Evolutionary conservation across 306 rosid species (phyloP).

Genomic region (Datisca glomerata): DNA sequence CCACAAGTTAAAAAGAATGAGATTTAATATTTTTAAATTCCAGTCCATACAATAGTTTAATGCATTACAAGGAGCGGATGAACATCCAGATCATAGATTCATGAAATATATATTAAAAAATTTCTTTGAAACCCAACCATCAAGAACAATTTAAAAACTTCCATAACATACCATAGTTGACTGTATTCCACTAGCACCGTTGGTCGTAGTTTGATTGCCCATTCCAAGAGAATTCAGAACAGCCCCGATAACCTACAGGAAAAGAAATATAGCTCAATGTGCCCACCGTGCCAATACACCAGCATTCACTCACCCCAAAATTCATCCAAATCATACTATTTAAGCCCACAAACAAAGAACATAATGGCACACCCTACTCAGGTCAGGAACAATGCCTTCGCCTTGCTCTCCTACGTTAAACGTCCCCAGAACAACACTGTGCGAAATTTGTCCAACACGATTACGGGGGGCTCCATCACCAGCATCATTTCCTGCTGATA

Average conservation of each 20-base stretch:
- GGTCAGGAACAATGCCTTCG: slow-evolving; percentile 75
- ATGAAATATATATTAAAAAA: too few species aligned
- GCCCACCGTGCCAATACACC: too few species aligned
- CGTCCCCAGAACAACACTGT: slow-evolving; percentile 94
- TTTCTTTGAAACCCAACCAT: too few species aligned
- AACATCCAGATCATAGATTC: too few species aligned
- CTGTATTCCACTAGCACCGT: slow-evolving; percentile 31
- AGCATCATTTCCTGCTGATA: slow-evolving; percentile 47
- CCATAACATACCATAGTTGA: slow-evolving; percentile 38
- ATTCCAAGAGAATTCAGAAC: slow-evolving; percentile 83
- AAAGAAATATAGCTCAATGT: slow-evolving; percentile 3
- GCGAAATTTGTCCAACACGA: slow-evolving; percentile 84
- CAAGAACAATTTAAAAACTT: slow-evolving; percentile 5
- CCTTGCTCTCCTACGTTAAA: slow-evolving; percentile 90
- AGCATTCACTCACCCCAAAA: too few species aligned
- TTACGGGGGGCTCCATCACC: slow-evolving; percentile 46
- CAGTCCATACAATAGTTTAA: too few species aligned
- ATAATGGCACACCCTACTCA: slow-evolving; percentile 60
- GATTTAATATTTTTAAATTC: too few species aligned
- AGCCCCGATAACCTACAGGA: slow-evolving; percentile 77
- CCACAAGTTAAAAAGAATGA: too few species aligned
- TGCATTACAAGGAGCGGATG: too few species aligned
- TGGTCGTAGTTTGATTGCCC: slow-evolving; percentile 44
- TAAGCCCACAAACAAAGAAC: too few species aligned
- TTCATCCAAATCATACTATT: too few species aligned